These are phyloP conservation scores for Aegilops speltoides DNA, from an alignment of 176 grass and related monocot species.

Conservation along the genomic window DNA sequence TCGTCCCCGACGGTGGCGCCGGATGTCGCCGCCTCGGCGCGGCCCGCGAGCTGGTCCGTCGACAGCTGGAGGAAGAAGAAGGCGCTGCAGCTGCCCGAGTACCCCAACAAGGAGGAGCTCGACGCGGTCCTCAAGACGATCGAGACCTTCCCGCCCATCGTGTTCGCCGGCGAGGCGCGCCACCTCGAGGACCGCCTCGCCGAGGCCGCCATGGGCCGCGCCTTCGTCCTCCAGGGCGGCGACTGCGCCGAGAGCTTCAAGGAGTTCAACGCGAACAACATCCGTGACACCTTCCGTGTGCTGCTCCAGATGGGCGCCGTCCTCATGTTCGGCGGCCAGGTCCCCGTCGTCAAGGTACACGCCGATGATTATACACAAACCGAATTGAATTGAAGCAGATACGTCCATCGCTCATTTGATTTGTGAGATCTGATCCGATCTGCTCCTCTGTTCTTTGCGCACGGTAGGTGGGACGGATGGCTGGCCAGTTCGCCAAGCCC, in stretches of 20 bases:
- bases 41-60: slow-evolving; percentile 52
- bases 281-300: slow-evolving; percentile 93
- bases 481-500: slow-evolving; percentile 95
- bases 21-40: background rate
- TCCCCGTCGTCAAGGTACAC: slow-evolving; percentile 88
- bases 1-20: slow-evolving; percentile 33
- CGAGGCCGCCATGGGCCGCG: slow-evolving; percentile 81
- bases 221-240: slow-evolving; percentile 89
- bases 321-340: slow-evolving; percentile 96
- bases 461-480: slow-evolving; percentile 86
- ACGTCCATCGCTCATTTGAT: background rate
- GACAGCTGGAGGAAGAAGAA: slow-evolving; percentile 90
- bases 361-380: background rate
- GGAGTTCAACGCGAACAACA: slow-evolving; percentile 99
- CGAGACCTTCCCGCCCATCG: slow-evolving; percentile 89
- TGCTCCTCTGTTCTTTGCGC: background rate
- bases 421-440: slow-evolving; percentile 45
- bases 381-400: background rate
- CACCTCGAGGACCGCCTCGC: slow-evolving; percentile 85
- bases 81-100: slow-evolving; percentile 91
- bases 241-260: slow-evolving; percentile 99
- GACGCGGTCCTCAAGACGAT: slow-evolving; percentile 71
- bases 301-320: slow-evolving; percentile 97
- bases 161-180: slow-evolving; percentile 90
- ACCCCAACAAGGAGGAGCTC: slow-evolving; percentile 81